These are phyloP conservation scores for Royoungia palumana DNA, from an alignment of 768 basidiomycete species.

Conservation along the genomic window DNA sequence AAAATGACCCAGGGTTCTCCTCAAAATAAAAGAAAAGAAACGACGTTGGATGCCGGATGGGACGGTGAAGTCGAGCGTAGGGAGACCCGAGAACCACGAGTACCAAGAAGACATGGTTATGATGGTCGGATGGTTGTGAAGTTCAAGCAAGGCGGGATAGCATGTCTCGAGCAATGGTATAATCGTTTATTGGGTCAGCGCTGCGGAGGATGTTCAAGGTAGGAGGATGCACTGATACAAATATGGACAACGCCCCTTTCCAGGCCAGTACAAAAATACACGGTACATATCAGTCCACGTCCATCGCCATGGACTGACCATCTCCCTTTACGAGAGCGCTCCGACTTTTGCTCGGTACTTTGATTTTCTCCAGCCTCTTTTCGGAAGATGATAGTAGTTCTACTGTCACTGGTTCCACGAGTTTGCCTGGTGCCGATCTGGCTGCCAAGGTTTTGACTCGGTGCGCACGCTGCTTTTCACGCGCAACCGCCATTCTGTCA, in stretches of 20 bases:
- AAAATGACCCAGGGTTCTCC: constrained; percentile 78
- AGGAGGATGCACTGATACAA: constrained; percentile 10
- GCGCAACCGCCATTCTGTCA: constrained; percentile 77
- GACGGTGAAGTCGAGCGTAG: constrained; percentile 61
- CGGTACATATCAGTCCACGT: constrained; percentile 53
- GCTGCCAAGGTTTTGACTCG: constrained; percentile 61
- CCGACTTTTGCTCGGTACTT: constrained; percentile 55
- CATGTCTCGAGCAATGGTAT: constrained; percentile 14
- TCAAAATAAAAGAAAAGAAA: constrained; percentile 87
- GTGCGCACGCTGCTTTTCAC: constrained; percentile 72
- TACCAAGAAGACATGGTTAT: constrained; percentile 51
- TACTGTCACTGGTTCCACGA: constrained; percentile 60
- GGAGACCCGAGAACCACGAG: constrained; percentile 53
- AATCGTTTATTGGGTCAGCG: neutral
- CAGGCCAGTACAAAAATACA: neutral
- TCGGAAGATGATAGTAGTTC: constrained; percentile 42
- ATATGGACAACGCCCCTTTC: constrained; percentile 22
- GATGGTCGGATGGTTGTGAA: neutral
- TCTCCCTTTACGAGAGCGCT: constrained; percentile 80
- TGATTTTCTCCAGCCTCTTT: constrained; percentile 75
- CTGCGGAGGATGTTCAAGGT: constrained; percentile 4
- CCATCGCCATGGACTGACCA: constrained; percentile 90
- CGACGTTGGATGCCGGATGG: constrained; percentile 78
- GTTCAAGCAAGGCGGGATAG: constrained; percentile 11
- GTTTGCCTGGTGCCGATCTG: constrained; percentile 53